Conservation (phyloP, 2,329 filamentous ascomycete species). For the Trichophyton mentagrophytes region DNA sequence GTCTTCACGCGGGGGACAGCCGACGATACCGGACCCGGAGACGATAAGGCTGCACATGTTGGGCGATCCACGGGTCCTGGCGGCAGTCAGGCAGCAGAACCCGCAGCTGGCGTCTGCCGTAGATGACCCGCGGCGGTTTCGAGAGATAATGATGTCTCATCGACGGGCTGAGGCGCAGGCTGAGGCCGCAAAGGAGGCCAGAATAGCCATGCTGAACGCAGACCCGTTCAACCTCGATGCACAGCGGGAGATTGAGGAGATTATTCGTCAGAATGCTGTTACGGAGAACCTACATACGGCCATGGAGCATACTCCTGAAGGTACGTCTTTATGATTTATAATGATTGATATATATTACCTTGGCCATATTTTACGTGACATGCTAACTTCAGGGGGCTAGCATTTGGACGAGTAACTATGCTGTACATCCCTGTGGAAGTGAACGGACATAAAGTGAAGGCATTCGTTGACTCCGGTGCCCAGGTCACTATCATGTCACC, state of each 20-base stretch:
- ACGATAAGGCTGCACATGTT: conserved; percentile 70
- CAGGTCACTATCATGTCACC: conserved; percentile 99
- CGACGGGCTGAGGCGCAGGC: conserved; percentile 58
- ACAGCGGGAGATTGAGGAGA: conserved; percentile 86
- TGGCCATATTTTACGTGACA: too few relatives aligned
- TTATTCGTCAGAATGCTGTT: conserved; percentile 87
- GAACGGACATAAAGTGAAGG: conserved; percentile 84
- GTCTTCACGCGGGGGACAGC: conserved; percentile 7
- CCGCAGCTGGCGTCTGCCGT: conserved; percentile 66
- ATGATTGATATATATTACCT: background rate
- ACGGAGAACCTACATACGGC: conserved; percentile 94
- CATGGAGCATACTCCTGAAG: conserved; percentile 94
- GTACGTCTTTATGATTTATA: conserved; percentile 38
- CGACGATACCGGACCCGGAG: conserved; percentile 52
- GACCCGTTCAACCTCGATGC: conserved; percentile 91
- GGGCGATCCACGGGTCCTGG: conserved; percentile 59
- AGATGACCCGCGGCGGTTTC: conserved; percentile 64
- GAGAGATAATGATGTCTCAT: conserved; percentile 55
- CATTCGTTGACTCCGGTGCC: conserved; percentile 91
- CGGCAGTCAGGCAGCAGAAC: conserved; percentile 56
- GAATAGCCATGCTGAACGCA: conserved; percentile 75
- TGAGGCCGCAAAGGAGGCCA: conserved; percentile 63
- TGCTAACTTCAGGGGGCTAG: conserved; percentile 34
- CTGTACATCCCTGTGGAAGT: conserved; percentile 93
- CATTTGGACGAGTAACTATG: conserved; percentile 90